Conservation (phyloP, 306 rosid genomes). For the Sphenostylis stenocarpa region DNA sequence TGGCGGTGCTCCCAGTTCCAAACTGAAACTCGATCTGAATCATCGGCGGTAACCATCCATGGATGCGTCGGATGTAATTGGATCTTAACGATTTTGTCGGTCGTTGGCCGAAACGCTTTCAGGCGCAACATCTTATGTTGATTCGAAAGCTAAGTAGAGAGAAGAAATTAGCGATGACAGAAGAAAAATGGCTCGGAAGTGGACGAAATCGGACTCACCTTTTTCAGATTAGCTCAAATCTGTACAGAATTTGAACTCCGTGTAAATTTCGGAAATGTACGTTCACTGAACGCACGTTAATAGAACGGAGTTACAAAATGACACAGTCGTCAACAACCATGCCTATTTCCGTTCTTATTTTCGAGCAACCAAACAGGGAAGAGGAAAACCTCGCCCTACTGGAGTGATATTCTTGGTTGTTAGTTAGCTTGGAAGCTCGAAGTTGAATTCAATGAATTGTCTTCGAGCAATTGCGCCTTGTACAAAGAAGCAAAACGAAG, state of each 20-base stretch:
- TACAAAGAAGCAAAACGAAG: not conserved
- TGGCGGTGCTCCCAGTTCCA: conserved; percentile 99
- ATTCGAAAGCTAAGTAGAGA: not conserved
- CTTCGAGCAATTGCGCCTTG: not conserved
- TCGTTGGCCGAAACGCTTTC: conserved; percentile 81
- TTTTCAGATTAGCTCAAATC: conserved; percentile 30
- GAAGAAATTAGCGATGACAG: not conserved
- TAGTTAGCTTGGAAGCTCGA: not conserved
- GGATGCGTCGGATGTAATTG: conserved; percentile 98
- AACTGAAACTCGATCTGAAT: conserved; percentile 93
- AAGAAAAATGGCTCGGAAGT: conserved; percentile 15
- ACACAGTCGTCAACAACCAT: conserved; percentile 6
- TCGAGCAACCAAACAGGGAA: conserved; percentile 27
- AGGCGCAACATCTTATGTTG: conserved; percentile 69
- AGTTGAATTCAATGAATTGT: not conserved
- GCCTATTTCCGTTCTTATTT: conserved; percentile 13
- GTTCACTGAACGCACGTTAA: conserved; percentile 35
- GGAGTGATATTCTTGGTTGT: not conserved
- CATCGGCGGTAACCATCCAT: conserved; percentile 98
- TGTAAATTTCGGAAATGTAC: conserved; percentile 35
- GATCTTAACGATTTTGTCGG: conserved; percentile 90
- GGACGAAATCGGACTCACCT: conserved; percentile 29
- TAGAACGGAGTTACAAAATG: not conserved
- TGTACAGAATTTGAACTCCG: not conserved
- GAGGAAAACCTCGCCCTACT: not conserved